Evolutionary conservation across 1,284 basidiomycete species (phyloP), one percentile per base, ranked within the genome.

Genomic region (Rugosomyces carneus): DNA sequence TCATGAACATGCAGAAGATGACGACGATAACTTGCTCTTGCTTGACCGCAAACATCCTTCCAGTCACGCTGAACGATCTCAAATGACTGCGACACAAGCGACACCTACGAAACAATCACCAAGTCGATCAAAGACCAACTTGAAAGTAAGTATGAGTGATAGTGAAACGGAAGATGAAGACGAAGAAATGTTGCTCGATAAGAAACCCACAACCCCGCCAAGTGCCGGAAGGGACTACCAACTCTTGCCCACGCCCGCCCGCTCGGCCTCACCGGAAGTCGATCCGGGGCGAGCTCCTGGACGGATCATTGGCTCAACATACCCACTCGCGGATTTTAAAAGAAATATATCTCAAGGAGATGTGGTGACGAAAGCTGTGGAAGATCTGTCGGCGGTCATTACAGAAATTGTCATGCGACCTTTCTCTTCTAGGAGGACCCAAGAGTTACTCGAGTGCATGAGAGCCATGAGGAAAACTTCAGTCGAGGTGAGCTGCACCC

Each of bases 331-430:
- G 41, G 91, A 94, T 65, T 93, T 93, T 65, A 68, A 69, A 51
- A 69, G 73, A 53, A 83, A 89, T 55, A 66, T 88, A 15, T 71
- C 73, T 34, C 71, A 76, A 41, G 88, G 87, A 0, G 89, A 91
- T 60, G 66, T 90, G 13, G 88, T 92, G 40, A 78, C 74, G 19
- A 91, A 93, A 63, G 88, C 88, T 0, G 84, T 91, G 8, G 78
- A 85, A 57, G 90, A 93, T 63, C 62, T 93, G 24, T 79, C 72
- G 9, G 70, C 62, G 13, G 84, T 90, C 1, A 77, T 93, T 36
- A 70, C 70, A 48, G 84, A 91, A 57, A 76, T 90, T 42, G 72
- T 88, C 10, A 61, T 74, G 46, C 70, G 72, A 21, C 86, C 86
- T 19, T 92, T 92, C 62, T 76, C 84, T 29, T 68, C 65, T 35